Evolutionary conservation across 768 basidiomycete species (phyloP).

Genomic region (Agaricus subrufescens): DNA sequence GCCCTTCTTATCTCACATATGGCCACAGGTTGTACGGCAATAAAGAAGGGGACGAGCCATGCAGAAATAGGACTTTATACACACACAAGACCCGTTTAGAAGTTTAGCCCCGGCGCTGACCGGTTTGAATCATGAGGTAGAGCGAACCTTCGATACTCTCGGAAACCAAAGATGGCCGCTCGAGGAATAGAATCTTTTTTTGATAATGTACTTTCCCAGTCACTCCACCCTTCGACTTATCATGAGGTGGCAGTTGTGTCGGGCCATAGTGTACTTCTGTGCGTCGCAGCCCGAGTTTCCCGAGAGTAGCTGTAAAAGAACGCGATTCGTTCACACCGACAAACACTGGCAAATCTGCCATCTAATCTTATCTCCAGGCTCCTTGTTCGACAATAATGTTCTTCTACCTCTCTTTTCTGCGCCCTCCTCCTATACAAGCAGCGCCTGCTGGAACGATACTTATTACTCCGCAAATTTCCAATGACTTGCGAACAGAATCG

Average conservation of each 20-base stretch:
- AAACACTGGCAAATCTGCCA: neutral
- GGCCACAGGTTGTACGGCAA: neutral
- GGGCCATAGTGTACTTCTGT: too few species aligned
- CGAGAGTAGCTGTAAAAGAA: too few species aligned
- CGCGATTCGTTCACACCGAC: neutral
- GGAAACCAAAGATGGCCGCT: too few species aligned
- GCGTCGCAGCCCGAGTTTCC: too few species aligned
- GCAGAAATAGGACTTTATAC: too few species aligned
- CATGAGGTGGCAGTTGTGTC: neutral
- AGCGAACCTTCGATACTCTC: neutral
- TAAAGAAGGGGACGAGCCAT: too few species aligned
- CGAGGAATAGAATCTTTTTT: too few species aligned
- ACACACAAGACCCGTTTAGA: too few species aligned
- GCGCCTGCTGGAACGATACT: conserved; percentile 43
- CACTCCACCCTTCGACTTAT: too few species aligned
- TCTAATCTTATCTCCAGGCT: neutral
- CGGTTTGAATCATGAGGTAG: too few species aligned
- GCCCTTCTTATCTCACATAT: neutral
- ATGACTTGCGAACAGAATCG: conserved; percentile 84
- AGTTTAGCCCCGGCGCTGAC: too few species aligned
- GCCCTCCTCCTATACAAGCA: conserved; percentile 67
- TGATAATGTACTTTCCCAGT: too few species aligned
- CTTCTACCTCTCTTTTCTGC: conserved; percentile 85
- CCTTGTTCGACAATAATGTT: conserved; percentile 47
- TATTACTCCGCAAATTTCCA: conserved; percentile 77